Evolutionary conservation across 176 grass and related monocot genomes (phyloP), one percentile per base, ranked within the genome.

Genomic region (Aegilops tauschii): DNA sequence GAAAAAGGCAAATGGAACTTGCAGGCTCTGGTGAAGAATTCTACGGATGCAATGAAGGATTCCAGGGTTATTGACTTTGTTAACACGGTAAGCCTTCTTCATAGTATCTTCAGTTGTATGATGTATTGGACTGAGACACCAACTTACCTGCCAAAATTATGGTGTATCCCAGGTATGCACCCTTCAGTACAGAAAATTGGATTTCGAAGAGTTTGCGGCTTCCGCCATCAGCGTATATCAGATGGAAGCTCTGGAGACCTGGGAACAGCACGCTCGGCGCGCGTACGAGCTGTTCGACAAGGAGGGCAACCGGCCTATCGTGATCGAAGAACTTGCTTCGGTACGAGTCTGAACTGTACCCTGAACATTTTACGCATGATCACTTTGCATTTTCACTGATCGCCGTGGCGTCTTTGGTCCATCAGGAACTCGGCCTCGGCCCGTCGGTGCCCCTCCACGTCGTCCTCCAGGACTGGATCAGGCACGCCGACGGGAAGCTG

Each of bases 121-220:
- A 42, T 77, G 23, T 44, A 25, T 50, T 78, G 13, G 28, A 73
- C 82, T 56, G 32, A 52, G 68, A 61, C 12, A 18, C 21, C 29
- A 20, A 29, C 72, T 88, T 35, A 88, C 83, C 2, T 82, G 27
- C 3, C 6, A 10, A 58, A 50, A 64, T 47, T 67, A 80, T 62
- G 52, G n/a, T 21, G 56, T 77, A 47, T 77, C 37, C 86, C n/a
- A 99, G 97, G 90, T 99, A 81, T 97, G 94, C 89, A 94, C 90
- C 77, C 94, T 99, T 93, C 97, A 97, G 91, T 99, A 99, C 87
- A 97, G 94, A 90, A 99, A 99, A 69, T 65, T 99, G 39, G 97
- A 99, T 70, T 99, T 99, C 4, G 97, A 95, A 92, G 97, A 99
- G 85, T 99, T 99, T 30, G 94, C 97, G 9, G 90, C 97, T 52